Conservation (phyloP, 495 filamentous ascomycete genomes). For the Neurospora intermedia region DNA sequence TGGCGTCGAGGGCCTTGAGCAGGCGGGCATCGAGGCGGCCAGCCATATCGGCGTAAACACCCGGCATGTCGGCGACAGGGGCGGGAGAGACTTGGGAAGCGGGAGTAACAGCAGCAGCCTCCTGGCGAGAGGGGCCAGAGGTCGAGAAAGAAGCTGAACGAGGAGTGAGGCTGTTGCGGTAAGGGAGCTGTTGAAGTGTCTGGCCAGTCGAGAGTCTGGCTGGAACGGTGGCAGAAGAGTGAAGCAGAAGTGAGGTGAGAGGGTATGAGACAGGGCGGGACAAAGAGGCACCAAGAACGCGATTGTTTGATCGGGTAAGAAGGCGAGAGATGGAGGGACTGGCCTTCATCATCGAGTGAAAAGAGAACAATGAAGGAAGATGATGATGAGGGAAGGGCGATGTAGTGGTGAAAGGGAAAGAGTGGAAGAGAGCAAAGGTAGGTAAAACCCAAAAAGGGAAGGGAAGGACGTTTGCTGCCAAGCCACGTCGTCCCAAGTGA, state of each 20-base stretch:
- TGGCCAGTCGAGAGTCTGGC: neutral
- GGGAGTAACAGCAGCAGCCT: slow-evolving; percentile 2
- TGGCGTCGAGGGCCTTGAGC: slow-evolving; percentile 49
- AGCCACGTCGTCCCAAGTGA: neutral
- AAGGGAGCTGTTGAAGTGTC: neutral
- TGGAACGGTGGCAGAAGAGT: neutral
- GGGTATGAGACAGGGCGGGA: neutral
- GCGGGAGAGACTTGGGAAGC: neutral
- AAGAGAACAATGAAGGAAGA: neutral
- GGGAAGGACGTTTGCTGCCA: neutral
- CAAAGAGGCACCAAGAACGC: neutral
- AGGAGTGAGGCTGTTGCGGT: slow-evolving; percentile 3
- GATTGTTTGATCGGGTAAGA: neutral
- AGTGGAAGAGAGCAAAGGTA: neutral
- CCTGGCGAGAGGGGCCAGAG: neutral
- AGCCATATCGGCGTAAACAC: slow-evolving; percentile 10
- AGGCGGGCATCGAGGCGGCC: slow-evolving; percentile 39
- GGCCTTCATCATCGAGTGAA: neutral
- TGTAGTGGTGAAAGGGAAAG: neutral
- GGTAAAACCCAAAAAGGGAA: neutral
- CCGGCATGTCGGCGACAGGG: neutral
- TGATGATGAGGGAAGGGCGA: neutral
- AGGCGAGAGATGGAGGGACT: neutral
- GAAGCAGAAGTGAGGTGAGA: neutral
- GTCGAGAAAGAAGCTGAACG: slow-evolving; percentile 2